Evolutionary conservation across 2,329 filamentous ascomycete genomes (phyloP).

Genomic region (Calcarisporium arbuscula): DNA sequence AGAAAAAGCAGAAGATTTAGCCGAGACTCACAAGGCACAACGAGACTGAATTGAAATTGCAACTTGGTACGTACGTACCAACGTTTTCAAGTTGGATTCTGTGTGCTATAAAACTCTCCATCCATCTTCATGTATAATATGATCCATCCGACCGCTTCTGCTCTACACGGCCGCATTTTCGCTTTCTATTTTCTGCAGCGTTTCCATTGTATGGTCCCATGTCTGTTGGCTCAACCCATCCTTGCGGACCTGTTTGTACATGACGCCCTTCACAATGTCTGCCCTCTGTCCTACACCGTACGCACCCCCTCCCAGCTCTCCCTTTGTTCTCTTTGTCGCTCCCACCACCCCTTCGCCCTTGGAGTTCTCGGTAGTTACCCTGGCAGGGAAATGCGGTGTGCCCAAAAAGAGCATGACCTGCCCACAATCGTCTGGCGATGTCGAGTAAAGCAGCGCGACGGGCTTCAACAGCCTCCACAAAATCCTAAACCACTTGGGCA

Average conservation of each 20-base stretch:
- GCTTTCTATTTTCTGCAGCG: slow-evolving; percentile 3
- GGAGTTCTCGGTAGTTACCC: not conserved
- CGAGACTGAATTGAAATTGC: too few species aligned
- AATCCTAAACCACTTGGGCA: slow-evolving; percentile 7
- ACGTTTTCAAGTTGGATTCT: too few species aligned
- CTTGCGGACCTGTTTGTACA: slow-evolving; percentile 9
- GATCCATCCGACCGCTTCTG: too few species aligned
- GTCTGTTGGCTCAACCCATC: slow-evolving; percentile 2
- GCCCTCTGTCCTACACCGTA: slow-evolving; percentile 7
- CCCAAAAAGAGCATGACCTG: slow-evolving; percentile 5
- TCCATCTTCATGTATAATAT: too few species aligned
- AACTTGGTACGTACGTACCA: too few species aligned
- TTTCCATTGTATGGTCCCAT: slow-evolving; percentile 9
- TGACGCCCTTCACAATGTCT: slow-evolving; percentile 1
- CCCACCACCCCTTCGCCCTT: not conserved
- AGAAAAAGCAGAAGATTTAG: too few species aligned
- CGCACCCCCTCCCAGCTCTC: slow-evolving; percentile 5
- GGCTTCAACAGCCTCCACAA: slow-evolving; percentile 6
- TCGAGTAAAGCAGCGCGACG: slow-evolving; percentile 5
- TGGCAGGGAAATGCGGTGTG: slow-evolving; percentile 7
- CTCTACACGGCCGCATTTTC: too few species aligned
- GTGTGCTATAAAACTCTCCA: too few species aligned
- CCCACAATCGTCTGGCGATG: slow-evolving; percentile 4
- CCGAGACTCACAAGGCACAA: too few species aligned
- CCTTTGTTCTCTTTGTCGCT: not conserved